Conservation (phyloP, 164 flowering plant genomes). For the Sextonia rubra region DNA sequence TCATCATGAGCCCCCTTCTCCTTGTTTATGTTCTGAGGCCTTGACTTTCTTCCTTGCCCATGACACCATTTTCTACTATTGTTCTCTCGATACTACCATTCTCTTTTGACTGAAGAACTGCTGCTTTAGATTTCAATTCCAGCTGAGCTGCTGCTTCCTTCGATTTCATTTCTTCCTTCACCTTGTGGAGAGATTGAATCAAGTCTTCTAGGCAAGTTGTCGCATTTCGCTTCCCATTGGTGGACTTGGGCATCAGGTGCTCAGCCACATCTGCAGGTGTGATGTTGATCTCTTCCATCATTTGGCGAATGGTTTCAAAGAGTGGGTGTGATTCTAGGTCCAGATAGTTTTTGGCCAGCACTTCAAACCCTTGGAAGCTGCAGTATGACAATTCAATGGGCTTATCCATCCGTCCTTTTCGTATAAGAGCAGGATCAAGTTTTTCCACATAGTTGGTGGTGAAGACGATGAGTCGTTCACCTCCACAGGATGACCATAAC, state of each 20-base stretch:
- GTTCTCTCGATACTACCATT: background rate
- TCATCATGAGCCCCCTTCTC: no score
- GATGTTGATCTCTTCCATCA: constrained; percentile 35
- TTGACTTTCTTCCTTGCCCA: background rate
- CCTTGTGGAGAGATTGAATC: constrained; percentile 40
- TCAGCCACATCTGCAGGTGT: constrained; percentile 69
- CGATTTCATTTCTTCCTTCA: constrained; percentile 25
- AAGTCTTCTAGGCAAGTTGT: constrained; percentile 27
- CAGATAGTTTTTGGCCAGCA: constrained; percentile 49
- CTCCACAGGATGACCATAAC: constrained; percentile 64
- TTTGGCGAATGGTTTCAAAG: constrained; percentile 26
- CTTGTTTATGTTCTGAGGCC: background rate
- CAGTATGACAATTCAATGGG: constrained; percentile 64
- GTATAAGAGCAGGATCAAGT: constrained; percentile 52
- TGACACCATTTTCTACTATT: background rate
- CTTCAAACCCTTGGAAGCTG: constrained; percentile 45
- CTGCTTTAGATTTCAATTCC: background rate
- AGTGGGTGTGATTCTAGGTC: constrained; percentile 35
- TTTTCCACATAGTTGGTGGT: constrained; percentile 60
- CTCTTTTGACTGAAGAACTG: background rate
- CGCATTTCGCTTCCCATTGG: constrained; percentile 15
- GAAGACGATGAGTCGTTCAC: constrained; percentile 60
- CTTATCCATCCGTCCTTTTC: constrained; percentile 63
- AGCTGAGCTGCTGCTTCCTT: constrained; percentile 10
- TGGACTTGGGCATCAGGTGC: constrained; percentile 49